These are phyloP conservation scores for Sporisorium sorghi DNA, from an alignment of 1,284 basidiomycete species.

Conservation along the genomic window DNA sequence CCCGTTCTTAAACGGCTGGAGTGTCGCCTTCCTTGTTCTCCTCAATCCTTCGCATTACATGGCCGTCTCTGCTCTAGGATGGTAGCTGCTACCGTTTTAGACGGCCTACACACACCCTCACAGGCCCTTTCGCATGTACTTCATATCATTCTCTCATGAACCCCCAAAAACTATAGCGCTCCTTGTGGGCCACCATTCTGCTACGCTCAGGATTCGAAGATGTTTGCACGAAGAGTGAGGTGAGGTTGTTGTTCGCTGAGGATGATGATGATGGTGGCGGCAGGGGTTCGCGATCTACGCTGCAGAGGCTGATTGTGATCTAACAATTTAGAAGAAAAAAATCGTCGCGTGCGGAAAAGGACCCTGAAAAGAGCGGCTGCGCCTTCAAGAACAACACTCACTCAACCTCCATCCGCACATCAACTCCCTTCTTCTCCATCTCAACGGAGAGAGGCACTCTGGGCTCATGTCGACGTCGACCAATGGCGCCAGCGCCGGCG, in stretches of 20 bases:
- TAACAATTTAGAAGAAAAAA: constrained; percentile 1
- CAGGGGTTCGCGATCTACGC: too few species aligned
- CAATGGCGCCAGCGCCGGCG: constrained; percentile 8
- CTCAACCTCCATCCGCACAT: background rate
- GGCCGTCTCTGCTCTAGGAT: too few species aligned
- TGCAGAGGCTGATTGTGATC: background rate
- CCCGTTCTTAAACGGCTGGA: constrained; percentile 58
- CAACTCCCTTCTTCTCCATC: constrained; percentile 1
- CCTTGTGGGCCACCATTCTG: constrained; percentile 23
- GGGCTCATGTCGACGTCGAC: too few species aligned
- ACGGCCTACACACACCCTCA: constrained; percentile 6
- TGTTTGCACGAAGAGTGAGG: too few species aligned
- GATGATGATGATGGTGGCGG: background rate
- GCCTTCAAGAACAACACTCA: constrained; percentile 7
- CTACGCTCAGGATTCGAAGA: constrained; percentile 7
- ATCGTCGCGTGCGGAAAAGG: constrained; percentile 7
- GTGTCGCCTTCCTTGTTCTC: background rate
- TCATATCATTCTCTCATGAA: constrained; percentile 29
- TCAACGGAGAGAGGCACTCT: too few species aligned
- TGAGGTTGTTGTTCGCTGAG: background rate
- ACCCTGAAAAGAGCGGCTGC: constrained; percentile 2
- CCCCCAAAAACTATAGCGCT: constrained; percentile 27
- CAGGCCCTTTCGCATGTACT: constrained; percentile 29
- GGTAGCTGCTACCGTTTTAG: background rate
- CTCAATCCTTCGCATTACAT: constrained; percentile 5